phyloP scores from a whole-genome alignment of 306 rosid genomes.

The Glycine tomentella region DNA sequence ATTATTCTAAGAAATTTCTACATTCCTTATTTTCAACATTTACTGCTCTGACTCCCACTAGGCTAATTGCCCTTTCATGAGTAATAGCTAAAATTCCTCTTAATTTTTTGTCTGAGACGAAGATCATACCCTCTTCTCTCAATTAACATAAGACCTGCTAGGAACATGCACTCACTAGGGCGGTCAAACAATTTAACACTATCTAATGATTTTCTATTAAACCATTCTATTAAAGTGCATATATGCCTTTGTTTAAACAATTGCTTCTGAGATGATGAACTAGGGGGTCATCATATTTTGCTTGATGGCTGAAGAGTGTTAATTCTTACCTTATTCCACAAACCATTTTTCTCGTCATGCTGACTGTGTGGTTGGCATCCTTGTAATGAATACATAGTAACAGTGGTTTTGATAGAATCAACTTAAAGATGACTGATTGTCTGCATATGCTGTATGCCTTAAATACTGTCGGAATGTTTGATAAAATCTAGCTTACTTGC shows the following conservation, averaged over 20 bases:
- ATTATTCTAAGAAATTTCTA: not conserved
- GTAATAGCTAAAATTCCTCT: too few species aligned
- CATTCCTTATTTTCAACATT: slow-evolving; percentile 3
- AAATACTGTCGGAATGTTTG: slow-evolving; percentile 7
- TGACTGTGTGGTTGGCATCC: slow-evolving; percentile 17
- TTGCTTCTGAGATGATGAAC: not conserved
- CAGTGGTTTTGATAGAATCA: not conserved
- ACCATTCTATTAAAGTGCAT: not conserved
- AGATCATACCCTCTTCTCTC: not conserved
- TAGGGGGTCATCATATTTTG: not conserved
- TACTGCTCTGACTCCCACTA: not conserved
- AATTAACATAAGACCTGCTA: not conserved
- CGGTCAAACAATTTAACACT: not conserved
- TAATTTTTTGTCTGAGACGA: not conserved
- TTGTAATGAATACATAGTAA: not conserved
- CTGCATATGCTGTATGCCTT: slow-evolving; percentile 18
- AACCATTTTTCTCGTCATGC: slow-evolving; percentile 17
- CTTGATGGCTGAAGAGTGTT: not conserved
- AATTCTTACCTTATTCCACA: not conserved
- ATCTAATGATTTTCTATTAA: not conserved
- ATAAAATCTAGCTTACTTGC: not conserved
- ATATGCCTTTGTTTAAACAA: slow-evolving; percentile 3
- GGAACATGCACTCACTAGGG: not conserved
- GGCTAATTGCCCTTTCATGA: slow-evolving; percentile 14
- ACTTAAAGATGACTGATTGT: not conserved